Conservation (phyloP, 805 yeast genomes). For the Candida maris region DNA sequence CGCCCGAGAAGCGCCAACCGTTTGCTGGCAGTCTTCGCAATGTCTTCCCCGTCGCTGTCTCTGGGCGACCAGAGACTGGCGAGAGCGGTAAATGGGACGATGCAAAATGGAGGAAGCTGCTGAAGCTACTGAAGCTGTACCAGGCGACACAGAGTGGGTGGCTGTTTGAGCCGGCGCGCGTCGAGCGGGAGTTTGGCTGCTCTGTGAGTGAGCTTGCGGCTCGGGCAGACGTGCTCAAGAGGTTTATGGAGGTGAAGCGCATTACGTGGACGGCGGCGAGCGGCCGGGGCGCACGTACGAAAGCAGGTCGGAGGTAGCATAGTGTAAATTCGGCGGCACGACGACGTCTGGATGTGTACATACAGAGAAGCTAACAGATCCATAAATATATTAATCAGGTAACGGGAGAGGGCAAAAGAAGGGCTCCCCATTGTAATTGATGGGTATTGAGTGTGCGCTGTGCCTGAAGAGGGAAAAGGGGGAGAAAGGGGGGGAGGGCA, state of each 20-base stretch:
- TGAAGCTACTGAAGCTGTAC: constrained; percentile 20
- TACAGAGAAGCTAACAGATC: constrained; percentile 1
- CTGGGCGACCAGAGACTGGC: not conserved
- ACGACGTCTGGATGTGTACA: not conserved
- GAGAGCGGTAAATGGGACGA: constrained; percentile 17
- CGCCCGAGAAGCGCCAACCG: too few relatives aligned
- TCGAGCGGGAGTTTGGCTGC: constrained; percentile 22
- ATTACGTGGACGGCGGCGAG: constrained; percentile 8
- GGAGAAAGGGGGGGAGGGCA: not conserved
- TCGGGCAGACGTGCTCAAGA: constrained; percentile 18
- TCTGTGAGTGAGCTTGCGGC: constrained; percentile 19
- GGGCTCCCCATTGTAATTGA: too few relatives aligned
- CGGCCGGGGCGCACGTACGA: not conserved
- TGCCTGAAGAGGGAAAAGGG: not conserved
- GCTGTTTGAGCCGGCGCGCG: constrained; percentile 10
- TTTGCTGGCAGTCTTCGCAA: too few relatives aligned
- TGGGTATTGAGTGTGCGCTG: not conserved
- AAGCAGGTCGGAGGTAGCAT: not conserved
- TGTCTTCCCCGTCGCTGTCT: not conserved
- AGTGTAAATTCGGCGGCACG: not conserved
- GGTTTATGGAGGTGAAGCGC: constrained; percentile 18
- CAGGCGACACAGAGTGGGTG: constrained; percentile 13
- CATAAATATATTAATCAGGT: constrained; percentile 4
- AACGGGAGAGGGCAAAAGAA: not conserved
- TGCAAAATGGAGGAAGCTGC: constrained; percentile 23